Conservation (phyloP, 352 stramenopile genomes). For the Globisporangium emineosum region DNA sequence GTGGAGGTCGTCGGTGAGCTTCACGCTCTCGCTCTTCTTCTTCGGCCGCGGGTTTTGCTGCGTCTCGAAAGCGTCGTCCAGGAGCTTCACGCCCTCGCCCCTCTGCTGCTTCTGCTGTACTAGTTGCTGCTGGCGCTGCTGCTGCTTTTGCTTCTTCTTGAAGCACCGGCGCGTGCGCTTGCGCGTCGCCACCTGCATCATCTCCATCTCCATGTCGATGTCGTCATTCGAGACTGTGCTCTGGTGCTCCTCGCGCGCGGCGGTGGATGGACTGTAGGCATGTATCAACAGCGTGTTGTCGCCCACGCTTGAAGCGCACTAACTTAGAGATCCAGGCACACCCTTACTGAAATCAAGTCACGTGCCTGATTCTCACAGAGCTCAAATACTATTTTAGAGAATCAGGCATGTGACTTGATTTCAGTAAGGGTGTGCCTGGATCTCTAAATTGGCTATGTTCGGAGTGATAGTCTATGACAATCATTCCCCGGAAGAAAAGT, state of each 20-base stretch:
- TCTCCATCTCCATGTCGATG: not conserved
- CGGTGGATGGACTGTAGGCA: not conserved
- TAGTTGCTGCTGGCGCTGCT: not conserved
- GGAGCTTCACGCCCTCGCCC: constrained; percentile 3
- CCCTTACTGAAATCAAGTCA: too few species aligned
- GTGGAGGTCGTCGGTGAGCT: constrained; percentile 11
- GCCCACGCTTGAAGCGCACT: not conserved
- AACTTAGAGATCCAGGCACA: too few species aligned
- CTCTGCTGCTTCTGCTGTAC: not conserved
- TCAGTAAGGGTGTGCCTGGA: too few species aligned
- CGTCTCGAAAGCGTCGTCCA: constrained; percentile 3
- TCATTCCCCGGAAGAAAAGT: too few species aligned
- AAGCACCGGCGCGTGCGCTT: not conserved
- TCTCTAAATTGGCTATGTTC: too few species aligned
- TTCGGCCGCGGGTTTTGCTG: not conserved
- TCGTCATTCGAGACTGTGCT: not conserved
- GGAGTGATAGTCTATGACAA: too few species aligned
- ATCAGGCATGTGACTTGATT: not conserved
- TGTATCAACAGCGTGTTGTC: not conserved
- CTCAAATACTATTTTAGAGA: too few species aligned
- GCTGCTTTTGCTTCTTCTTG: constrained; percentile 1
- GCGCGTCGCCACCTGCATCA: constrained; percentile 3
- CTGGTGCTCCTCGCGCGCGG: not conserved
- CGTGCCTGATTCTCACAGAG: too few species aligned
- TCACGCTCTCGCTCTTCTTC: constrained; percentile 1